Evolutionary conservation across 305 asterid species (phyloP), one percentile per base, ranked within the genome.

Genomic region (Solanum hybrid): DNA sequence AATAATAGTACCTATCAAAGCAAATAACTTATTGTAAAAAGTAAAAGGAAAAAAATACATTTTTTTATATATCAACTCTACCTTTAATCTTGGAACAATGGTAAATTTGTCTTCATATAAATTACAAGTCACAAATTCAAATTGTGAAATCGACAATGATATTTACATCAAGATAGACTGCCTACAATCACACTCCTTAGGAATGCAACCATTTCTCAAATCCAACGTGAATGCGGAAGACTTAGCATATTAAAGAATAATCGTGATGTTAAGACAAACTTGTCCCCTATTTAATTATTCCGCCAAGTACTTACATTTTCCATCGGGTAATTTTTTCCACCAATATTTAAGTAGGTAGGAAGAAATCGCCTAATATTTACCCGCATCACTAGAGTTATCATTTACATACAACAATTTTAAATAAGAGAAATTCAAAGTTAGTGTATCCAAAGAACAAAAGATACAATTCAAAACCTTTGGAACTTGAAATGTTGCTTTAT

Each of bases 301-400:
- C 3, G 1, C 0, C 6, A 17, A 0, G 0, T 77, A 77, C 4
- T 17, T 77, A 4, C 2, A 77, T 17, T 77, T 8, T 17, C 2
- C 7, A 4, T 31, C 14, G 14, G 0, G 0, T 17, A 8, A 32
- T 32, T 27, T 77, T 1, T 32, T 8, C 2, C 39, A 32, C 6
- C 38, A 77, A 77, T 17, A 77, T 76, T 29, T 76, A 76, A 75
- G 36, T 31, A 77, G 11, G 1, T 15, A 22, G 6, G 10, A 75
- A 29, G 38, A 31, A 15, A 75, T 75, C 24, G 1, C n/a, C 37
- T 29, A 31, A 14, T 75, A 6, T 29, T 29, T 75, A 29, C 11
- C 79, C 72, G 1, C 5, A 7, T 22, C 26, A 61, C 26, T 61
- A 61, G n/a, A 75, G 79, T 75, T 75, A 11, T 27, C 79, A 73